Evolutionary conservation across 331 rosid genomes (phyloP).

Genomic region (Malus hybrid): DNA sequence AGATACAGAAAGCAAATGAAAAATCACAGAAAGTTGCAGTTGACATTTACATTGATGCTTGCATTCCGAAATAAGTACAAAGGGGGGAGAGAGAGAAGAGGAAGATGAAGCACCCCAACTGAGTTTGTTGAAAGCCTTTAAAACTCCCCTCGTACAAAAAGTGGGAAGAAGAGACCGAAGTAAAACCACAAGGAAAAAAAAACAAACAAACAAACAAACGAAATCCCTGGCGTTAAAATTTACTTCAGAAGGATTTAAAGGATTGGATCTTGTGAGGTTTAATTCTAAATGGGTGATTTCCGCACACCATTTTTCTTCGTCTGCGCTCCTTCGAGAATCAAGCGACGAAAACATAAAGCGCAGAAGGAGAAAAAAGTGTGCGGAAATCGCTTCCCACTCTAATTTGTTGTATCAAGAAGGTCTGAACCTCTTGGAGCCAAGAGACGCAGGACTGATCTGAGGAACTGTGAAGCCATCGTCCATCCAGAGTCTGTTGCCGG

Average conservation of each 20-base stretch:
- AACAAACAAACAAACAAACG: neutral
- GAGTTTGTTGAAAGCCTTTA: neutral
- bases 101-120: conserved; percentile 7
- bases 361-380: no score
- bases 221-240: neutral
- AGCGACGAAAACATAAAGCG: no score
- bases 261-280: neutral
- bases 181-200: neutral
- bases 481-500: conserved; percentile 12
- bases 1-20: neutral
- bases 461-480: conserved; percentile 82
- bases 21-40: neutral
- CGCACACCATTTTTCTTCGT: no score
- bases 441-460: conserved; percentile 37
- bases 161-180: conserved; percentile 1
- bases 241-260: neutral
- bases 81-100: neutral
- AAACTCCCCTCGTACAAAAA: neutral
- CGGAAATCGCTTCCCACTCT: no score
- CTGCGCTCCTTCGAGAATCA: no score
- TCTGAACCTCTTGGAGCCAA: conserved; percentile 42
- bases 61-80: conserved; percentile 6
- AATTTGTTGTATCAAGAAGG: conserved; percentile 28
- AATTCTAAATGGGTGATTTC: no score
- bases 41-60: conserved; percentile 25